Evolutionary conservation across 228 moss, liverwort and hornwort genomes (phyloP), one percentile per base, ranked within the genome.

Genomic region (Sphagnum magellanicum): DNA sequence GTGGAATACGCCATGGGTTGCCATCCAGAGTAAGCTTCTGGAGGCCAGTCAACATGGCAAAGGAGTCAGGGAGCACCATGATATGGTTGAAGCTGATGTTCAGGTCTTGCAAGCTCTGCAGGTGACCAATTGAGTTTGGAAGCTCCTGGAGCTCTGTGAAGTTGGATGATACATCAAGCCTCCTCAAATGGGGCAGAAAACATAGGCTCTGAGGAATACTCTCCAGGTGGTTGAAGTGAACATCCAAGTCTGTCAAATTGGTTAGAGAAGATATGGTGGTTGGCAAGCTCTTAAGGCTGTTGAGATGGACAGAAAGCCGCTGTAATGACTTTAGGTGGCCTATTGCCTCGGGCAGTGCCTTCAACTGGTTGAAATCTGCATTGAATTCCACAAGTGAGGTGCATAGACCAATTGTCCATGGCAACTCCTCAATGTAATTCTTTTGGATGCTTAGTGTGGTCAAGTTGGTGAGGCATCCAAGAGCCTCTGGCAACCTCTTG

Each of bases 341-440:
- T 6, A 88, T 66, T 57, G 93, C 90, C 80, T 93, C 91, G 67
- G 97, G 97, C 63, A 97, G 72, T 51, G 88, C 91, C 74, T 93
- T 97, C 71, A 97, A 77, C 16, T 81, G 48, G 75, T 97, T 97
- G 67, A 91, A 91, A 73, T 90, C 90, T 49, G 82, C 90, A 17
- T 62, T 72, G 55, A 97, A 67, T 73, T 97, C 93, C 72, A 84
- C 79, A 71, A 97, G 79, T 70, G 85, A 71, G 46, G 84, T 90
- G 66, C 89, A 91, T 15, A 88, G 86, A 63, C 90, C 90, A 16
- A 97, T 88, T 49, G 88, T 90, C 49, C 84, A 72, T 10, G 97
- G 93, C 69, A 97, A 77, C 75, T 97, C 97, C 63, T 81, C 91
- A 50, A 97, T 79, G 57, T 83, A 81, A 71, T 97, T 97, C 76